Evolutionary conservation across 495 filamentous ascomycete genomes (phyloP).

Genomic region (Hypoxylon intermedium): DNA sequence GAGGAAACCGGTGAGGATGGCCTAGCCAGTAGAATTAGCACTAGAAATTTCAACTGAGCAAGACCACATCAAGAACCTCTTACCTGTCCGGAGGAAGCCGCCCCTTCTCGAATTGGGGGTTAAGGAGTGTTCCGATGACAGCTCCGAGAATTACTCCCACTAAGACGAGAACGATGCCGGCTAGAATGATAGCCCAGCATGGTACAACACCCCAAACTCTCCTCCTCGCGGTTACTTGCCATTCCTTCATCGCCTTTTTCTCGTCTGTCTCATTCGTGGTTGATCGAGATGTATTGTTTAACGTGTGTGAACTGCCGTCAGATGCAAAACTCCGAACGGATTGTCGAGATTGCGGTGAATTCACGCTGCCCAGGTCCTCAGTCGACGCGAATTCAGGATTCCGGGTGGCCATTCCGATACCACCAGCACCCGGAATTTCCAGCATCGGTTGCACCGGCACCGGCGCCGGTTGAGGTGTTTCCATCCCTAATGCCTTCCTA

Average conservation of each 20-base stretch:
- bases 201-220: constrained; percentile 69
- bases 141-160: constrained; percentile 70
- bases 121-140: constrained; percentile 51
- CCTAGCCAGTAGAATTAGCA: constrained; percentile 30
- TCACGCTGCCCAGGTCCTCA: constrained; percentile 50
- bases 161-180: constrained; percentile 60
- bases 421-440: constrained; percentile 56
- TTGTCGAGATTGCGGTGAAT: constrained; percentile 60
- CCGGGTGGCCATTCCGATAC: constrained; percentile 60
- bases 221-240: constrained; percentile 63
- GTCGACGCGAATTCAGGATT: constrained; percentile 63
- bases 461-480: constrained; percentile 23
- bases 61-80: constrained; percentile 3
- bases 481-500: constrained; percentile 41
- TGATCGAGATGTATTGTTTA: constrained; percentile 47
- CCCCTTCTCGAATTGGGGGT: constrained; percentile 37
- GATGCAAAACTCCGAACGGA: constrained; percentile 58
- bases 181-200: constrained; percentile 70
- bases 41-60: neutral
- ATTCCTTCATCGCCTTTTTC: constrained; percentile 59
- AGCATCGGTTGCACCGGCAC: constrained; percentile 30
- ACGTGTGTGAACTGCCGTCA: constrained; percentile 52
- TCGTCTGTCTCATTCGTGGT: constrained; percentile 40
- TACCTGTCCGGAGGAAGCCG: constrained; percentile 28
- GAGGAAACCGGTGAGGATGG: constrained; percentile 7